Evolutionary conservation across 108 stramenopile species (phyloP).

Genomic region (Asterionellopsis glacialis): DNA sequence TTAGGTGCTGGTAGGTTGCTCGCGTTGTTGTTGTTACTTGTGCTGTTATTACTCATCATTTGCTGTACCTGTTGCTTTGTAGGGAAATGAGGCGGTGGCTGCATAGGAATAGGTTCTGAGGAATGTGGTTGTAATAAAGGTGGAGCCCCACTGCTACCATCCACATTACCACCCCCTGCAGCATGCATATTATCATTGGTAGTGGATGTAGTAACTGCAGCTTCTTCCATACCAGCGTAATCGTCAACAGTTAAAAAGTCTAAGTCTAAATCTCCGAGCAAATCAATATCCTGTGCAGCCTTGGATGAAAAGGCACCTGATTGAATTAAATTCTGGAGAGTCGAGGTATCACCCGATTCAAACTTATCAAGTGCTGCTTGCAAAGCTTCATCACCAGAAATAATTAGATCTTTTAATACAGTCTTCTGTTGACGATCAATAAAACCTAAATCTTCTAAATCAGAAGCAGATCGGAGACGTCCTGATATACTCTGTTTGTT

Average conservation of each 20-base stretch:
- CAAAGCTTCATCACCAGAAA: constrained; percentile 73
- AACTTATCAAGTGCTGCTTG: constrained; percentile 85
- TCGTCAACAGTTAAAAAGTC: constrained; percentile 78
- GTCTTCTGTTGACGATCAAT: constrained; percentile 80
- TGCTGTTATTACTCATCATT: neutral
- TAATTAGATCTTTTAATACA: constrained; percentile 88
- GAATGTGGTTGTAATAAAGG: neutral
- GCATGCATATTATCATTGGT: too few species aligned
- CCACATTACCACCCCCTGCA: too few species aligned
- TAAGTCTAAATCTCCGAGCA: constrained; percentile 83
- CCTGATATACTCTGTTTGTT: constrained; percentile 67
- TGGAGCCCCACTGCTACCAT: neutral
- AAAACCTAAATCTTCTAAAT: constrained; percentile 81
- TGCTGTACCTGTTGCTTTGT: constrained; percentile 2
- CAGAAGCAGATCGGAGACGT: constrained; percentile 72
- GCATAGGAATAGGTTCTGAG: constrained; percentile 3
- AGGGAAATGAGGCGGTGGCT: neutral
- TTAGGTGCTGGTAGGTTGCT: neutral
- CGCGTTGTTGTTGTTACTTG: too few species aligned
- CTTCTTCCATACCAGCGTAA: neutral
- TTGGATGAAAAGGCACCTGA: constrained; percentile 50
- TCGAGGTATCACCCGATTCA: constrained; percentile 74
- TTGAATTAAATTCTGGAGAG: constrained; percentile 67
- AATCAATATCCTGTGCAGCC: constrained; percentile 58
- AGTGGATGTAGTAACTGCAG: neutral